phyloP scores from a whole-genome alignment of 2,329 filamentous ascomycete genomes.

The Neoascochyta sp. region DNA sequence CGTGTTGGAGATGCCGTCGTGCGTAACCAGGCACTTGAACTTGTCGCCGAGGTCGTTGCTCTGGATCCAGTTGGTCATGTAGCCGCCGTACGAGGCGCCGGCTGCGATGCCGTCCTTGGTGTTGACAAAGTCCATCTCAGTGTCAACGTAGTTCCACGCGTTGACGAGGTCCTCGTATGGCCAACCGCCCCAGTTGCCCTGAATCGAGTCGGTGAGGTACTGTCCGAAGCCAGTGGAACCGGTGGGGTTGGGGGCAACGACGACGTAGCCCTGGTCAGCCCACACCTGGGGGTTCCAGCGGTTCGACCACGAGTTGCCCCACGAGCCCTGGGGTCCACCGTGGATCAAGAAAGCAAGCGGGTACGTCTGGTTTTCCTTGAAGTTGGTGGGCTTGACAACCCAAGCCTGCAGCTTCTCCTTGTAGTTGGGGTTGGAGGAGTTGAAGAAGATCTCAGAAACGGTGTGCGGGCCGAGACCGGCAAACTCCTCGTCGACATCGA shows the following conservation, averaged over 20 bases:
- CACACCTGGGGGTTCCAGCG: conserved; percentile 84
- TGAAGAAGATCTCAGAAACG: conserved; percentile 67
- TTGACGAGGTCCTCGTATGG: conserved; percentile 82
- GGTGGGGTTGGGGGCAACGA: conserved; percentile 77
- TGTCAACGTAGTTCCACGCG: conserved; percentile 68
- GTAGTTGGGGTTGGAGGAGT: conserved; percentile 54
- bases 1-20: conserved; percentile 76
- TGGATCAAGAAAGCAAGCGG: conserved; percentile 77
- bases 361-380: conserved; percentile 68
- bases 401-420: conserved; percentile 63
- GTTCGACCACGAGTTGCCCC: conserved; percentile 71
- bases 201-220: conserved; percentile 70
- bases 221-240: conserved; percentile 84
- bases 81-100: conserved; percentile 55
- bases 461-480: conserved; percentile 63
- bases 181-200: conserved; percentile 76
- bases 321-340: conserved; percentile 75
- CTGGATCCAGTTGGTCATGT: conserved; percentile 74
- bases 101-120: conserved; percentile 67
- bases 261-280: conserved; percentile 82
- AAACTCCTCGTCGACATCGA: conserved; percentile 59
- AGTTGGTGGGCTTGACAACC: conserved; percentile 61
- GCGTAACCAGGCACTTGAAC: conserved; percentile 84
- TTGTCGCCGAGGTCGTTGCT: conserved; percentile 75
- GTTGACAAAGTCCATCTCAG: conserved; percentile 64